Base-by-base conservation (phyloP, 768 basidiomycete genomes). In the Macrolepiota albuminosa region DNA sequence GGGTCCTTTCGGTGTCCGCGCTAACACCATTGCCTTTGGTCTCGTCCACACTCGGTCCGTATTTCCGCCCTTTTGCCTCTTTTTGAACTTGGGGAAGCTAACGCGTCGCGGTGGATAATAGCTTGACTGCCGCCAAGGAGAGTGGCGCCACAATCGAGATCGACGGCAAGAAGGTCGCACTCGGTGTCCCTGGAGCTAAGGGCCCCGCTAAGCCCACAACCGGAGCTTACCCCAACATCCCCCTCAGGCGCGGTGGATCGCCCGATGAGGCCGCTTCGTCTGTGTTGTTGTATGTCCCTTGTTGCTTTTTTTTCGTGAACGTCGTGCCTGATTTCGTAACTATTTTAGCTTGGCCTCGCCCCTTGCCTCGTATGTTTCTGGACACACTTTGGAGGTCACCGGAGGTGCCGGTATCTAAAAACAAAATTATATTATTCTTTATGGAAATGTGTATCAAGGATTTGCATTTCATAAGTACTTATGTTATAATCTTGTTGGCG, bases 331-430 rank as follows among this genome's bases (percentile, higher is more conserved):
- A 33, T 55, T 40, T 56, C 54, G 0, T 26, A n/a, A n/a, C 51
- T 11, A 29, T 13, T 46, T 11, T 64, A 91, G 89, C 81, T 77
- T 93, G 63, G 84, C 84, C 0, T 91, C 88, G 14, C 89, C 89
- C 10, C 75, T 94, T 26, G 88, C 90, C 14, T 84, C 87, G 3
- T 94, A 89, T 68, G 86, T 94, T 57, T 84, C 81, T 49, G 91
- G 91, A 8, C 92, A 93, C 72, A 92, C 89, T 16, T 76, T 93
- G 56, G 90, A 92, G 71, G 88, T 90, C 24, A 93, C 91, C 40
- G 91, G 91, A 37, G 92, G 92, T 45, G 78, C 79, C 56, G 89
- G 89, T 40, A 91, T 92, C 57, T 90, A 71, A 73, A n/a, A 40
- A 10, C 34, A 57, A 48, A 45, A 48, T 33, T 47, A 48, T 48